These are phyloP conservation scores for Aspergillus aculeatus DNA, from an alignment of 2,329 filamentous ascomycete species.

Conservation along the genomic window DNA sequence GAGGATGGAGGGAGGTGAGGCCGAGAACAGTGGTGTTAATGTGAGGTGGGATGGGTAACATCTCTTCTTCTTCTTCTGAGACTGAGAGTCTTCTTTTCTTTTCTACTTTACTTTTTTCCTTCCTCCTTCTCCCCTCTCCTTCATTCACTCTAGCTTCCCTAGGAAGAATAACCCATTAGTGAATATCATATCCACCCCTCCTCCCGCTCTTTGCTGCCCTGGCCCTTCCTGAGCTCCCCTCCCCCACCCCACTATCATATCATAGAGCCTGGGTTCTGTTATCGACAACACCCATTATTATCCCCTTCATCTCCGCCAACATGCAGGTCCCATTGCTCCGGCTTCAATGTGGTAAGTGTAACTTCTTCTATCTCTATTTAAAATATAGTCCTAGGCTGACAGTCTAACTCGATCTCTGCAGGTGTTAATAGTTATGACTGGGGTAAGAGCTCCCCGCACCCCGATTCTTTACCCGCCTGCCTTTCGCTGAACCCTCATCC, in stretches of 20 bases:
- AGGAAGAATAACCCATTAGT: background rate
- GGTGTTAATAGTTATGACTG: slow-evolving; percentile 99
- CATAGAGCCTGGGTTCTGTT: background rate
- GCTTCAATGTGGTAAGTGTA: slow-evolving; percentile 59
- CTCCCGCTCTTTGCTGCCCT: background rate
- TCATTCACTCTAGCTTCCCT: background rate
- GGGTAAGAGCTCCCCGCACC: slow-evolving; percentile 54
- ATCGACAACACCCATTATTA: background rate
- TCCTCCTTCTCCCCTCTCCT: background rate
- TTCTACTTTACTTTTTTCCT: background rate
- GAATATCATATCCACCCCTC: background rate
- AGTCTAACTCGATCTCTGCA: slow-evolving; percentile 30
- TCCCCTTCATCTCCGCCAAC: slow-evolving; percentile 20
- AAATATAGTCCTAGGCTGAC: background rate
- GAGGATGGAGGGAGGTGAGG: background rate
- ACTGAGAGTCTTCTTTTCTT: background rate
- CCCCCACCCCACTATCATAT: background rate
- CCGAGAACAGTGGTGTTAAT: background rate
- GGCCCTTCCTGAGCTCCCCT: background rate
- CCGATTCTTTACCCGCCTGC: background rate
- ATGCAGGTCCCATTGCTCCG: slow-evolving; percentile 82
- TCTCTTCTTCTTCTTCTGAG: background rate
- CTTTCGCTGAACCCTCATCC: slow-evolving; percentile 29
- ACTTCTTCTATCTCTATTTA: background rate
- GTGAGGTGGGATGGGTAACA: background rate